Conservation (phyloP, 1,284 basidiomycete species). For the Tilletia indica region DNA sequence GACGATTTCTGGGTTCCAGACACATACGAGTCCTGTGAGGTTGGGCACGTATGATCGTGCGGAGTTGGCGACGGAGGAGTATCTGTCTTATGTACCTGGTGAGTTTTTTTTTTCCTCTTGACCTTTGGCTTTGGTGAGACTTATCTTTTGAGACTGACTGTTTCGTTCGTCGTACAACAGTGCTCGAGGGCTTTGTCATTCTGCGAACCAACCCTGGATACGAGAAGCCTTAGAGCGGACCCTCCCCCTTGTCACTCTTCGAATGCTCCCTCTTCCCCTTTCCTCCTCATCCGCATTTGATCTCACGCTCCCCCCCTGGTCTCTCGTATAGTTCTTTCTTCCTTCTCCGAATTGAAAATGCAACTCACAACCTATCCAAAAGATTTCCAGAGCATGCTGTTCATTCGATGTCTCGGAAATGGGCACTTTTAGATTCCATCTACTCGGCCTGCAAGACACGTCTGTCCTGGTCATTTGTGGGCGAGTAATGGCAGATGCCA, state of each 20-base stretch:
- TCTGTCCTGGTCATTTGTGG: no score
- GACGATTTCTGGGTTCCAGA: constrained; percentile 65
- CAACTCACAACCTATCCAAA: no score
- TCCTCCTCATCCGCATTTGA: no score
- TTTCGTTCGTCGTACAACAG: not conserved
- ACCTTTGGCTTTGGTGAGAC: not conserved
- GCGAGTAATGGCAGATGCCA: not conserved
- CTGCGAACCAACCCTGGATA: constrained; percentile 58
- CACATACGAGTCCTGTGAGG: constrained; percentile 91
- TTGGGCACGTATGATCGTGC: constrained; percentile 89
- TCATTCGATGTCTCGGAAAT: no score
- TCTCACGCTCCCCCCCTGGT: no score
- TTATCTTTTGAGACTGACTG: not conserved
- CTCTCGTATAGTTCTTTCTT: no score
- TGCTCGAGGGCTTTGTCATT: constrained; percentile 51
- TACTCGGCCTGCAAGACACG: no score
- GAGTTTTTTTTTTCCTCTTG: constrained; percentile 64
- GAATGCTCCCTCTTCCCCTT: no score
- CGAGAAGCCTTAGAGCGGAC: constrained; percentile 37
- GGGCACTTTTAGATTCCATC: no score
- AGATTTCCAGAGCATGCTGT: no score
- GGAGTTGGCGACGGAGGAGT: constrained; percentile 95
- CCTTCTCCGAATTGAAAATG: no score
- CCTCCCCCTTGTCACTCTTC: not conserved
- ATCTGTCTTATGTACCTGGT: constrained; percentile 85